Percentiles rank a stretch among this genome's conserved stretches.
These are phyloP conservation scores for Rhizopus sp. DNA, from an alignment of 371 early-diverging fungal species.

Conservation along the genomic window DNA sequence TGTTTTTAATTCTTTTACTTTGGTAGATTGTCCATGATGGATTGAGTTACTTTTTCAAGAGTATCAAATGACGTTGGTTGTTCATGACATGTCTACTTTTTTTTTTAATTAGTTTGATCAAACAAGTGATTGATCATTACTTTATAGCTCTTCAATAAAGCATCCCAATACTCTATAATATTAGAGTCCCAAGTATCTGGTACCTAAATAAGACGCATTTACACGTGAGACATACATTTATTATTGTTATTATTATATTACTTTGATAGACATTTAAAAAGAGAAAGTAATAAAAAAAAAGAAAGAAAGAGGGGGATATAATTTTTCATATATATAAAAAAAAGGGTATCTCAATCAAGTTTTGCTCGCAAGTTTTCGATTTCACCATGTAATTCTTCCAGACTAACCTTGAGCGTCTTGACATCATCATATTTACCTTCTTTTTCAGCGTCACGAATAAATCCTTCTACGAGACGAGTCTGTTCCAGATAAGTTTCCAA, in stretches of 20 bases:
- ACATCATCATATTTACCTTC: constrained; percentile 85
- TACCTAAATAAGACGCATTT: neutral
- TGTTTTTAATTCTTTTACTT: neutral
- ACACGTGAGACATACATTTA: neutral
- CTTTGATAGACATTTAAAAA: neutral
- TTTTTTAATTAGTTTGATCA: neutral
- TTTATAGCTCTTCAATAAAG: constrained; percentile 19
- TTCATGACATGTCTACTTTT: constrained; percentile 10
- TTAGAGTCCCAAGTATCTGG: constrained; percentile 14
- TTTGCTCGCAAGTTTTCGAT: constrained; percentile 42
- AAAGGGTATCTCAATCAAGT: neutral
- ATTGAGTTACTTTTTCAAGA: constrained; percentile 1
- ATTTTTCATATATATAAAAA: neutral
- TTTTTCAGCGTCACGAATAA: constrained; percentile 73
- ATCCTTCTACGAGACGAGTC: constrained; percentile 63
- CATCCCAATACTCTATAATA: constrained; percentile 24
- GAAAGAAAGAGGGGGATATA: neutral
- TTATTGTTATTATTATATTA: neutral
- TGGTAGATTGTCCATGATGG: neutral
- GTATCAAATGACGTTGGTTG: neutral
- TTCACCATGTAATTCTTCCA: constrained; percentile 77
- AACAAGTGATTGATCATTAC: neutral
- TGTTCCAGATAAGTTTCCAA: constrained; percentile 76
- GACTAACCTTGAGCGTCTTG: constrained; percentile 63
- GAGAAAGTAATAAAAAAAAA: neutral